Percentiles rank a stretch among this genome's conserved stretches.
These are phyloP conservation scores for Phycomyces nitens DNA, from an alignment of 192 early-diverging fungal species.

Conservation along the genomic window DNA sequence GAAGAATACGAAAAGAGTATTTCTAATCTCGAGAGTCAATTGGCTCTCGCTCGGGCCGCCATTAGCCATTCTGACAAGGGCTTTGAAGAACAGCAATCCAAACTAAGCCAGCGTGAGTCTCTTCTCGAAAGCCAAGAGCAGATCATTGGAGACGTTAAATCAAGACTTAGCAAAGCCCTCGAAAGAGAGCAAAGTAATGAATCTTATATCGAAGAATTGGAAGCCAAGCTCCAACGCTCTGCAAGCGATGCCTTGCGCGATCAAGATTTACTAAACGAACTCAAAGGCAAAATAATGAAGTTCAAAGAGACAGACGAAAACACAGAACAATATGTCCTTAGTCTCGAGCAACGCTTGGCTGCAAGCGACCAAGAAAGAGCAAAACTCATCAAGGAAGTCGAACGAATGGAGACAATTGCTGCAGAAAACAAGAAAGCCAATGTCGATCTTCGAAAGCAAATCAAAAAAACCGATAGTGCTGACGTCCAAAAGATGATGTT, in stretches of 20 bases:
- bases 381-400: constrained; percentile 7
- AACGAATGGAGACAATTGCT: constrained; percentile 15
- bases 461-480: background rate
- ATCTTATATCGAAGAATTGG: constrained; percentile 43
- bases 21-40: constrained; percentile 55
- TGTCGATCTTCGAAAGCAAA: constrained; percentile 12
- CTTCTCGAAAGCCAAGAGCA: constrained; percentile 40
- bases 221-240: constrained; percentile 29
- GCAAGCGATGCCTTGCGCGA: constrained; percentile 33
- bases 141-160: constrained; percentile 40
- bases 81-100: constrained; percentile 53
- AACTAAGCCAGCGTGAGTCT: constrained; percentile 43
- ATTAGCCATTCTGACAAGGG: constrained; percentile 54
- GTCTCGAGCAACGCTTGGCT: constrained; percentile 36
- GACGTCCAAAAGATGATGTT: constrained; percentile 10
- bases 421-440: constrained; percentile 14
- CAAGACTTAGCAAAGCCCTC: constrained; percentile 39
- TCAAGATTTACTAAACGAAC: constrained; percentile 35
- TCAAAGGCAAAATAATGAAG: constrained; percentile 41
- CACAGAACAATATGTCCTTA: constrained; percentile 41
- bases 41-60: constrained; percentile 52
- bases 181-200: constrained; percentile 50
- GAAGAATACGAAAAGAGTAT: constrained; percentile 71
- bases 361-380: constrained; percentile 21
- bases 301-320: constrained; percentile 50